phyloP scores from a whole-genome alignment of 305 asterid species.

The Fraxinus greggii region DNA sequence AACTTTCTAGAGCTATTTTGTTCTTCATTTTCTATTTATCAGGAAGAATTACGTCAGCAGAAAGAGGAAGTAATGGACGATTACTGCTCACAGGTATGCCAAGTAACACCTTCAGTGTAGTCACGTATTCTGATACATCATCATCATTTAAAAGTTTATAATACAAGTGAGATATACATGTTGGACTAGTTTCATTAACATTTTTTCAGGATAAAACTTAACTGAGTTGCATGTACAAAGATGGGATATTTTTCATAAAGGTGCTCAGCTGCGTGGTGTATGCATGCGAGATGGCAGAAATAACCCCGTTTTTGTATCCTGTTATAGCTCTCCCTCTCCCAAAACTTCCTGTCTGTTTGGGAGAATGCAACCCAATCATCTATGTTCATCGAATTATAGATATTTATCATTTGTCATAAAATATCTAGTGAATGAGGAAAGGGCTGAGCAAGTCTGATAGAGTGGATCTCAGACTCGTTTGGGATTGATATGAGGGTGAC shows the following conservation, averaged over 20 bases:
- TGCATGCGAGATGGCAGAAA: background rate
- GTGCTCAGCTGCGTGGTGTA: background rate
- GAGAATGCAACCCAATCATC: background rate
- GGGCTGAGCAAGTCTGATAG: background rate
- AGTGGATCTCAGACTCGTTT: background rate
- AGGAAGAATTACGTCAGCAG: slow-evolving; percentile 91
- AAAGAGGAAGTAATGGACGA: slow-evolving; percentile 96
- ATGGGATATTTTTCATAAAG: background rate
- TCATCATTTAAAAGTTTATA: background rate
- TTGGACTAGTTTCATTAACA: background rate
- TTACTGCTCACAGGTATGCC: slow-evolving; percentile 88
- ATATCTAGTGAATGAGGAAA: background rate
- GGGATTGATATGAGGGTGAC: slow-evolving; percentile 1
- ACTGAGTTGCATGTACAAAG: background rate
- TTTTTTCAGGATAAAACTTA: background rate
- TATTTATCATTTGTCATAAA: background rate
- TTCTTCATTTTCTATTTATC: slow-evolving; percentile 27
- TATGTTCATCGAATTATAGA: background rate
- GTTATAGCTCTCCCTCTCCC: background rate
- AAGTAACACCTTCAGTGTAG: slow-evolving; percentile 9
- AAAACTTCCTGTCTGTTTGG: background rate
- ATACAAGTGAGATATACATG: slow-evolving; percentile 9
- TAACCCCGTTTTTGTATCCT: background rate
- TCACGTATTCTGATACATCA: background rate
- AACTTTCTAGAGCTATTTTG: slow-evolving; percentile 8